Conservation (phyloP, 306 rosid genomes). For the Carpinus viminea region DNA sequence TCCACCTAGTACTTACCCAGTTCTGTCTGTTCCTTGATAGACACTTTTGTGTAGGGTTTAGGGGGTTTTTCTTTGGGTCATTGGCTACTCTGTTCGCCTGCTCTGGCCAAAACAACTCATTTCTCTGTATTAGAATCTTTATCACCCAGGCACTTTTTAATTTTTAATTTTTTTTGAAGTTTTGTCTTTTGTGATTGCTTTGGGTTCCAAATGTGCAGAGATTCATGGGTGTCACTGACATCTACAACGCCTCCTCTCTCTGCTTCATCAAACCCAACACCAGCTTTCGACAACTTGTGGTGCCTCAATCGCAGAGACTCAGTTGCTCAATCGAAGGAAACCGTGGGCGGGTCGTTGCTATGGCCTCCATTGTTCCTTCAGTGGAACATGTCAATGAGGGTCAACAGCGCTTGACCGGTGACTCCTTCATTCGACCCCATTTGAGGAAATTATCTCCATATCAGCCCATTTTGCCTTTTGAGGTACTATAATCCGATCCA, state of each 20-base stretch:
- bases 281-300: conserved; percentile 25
- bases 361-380: conserved; percentile 58
- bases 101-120: neutral
- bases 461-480: conserved; percentile 94
- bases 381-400: conserved; percentile 45
- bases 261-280: conserved; percentile 25
- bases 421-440: conserved; percentile 84
- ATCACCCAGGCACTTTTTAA: no score
- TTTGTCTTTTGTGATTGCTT: neutral
- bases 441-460: conserved; percentile 79
- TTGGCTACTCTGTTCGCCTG: neutral
- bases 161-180: neutral
- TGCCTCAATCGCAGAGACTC: conserved; percentile 29
- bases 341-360: conserved; percentile 43
- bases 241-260: conserved; percentile 35
- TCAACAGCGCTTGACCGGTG: conserved; percentile 52
- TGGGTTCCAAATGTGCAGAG: conserved; percentile 19
- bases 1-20: no score
- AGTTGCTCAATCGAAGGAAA: conserved; percentile 37
- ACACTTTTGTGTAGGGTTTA: no score
- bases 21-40: no score
- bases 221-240: conserved; percentile 62
- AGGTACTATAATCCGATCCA: conserved; percentile 43
- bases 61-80: neutral
- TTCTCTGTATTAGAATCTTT: neutral